phyloP scores from a whole-genome alignment of 2,329 filamentous ascomycete genomes.

The Colletotrichum musicola region DNA sequence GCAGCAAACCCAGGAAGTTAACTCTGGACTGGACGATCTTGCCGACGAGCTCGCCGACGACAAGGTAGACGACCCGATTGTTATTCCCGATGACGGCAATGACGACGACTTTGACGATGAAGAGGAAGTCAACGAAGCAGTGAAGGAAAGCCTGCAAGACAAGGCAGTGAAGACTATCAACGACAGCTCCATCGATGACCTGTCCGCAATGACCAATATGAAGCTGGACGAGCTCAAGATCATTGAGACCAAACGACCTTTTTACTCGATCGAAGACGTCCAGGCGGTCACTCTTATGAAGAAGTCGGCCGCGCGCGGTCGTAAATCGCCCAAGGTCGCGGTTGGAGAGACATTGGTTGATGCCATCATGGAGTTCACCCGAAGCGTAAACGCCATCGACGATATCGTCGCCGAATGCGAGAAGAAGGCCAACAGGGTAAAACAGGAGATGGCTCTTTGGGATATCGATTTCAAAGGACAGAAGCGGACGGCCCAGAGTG shows the following conservation, averaged over 20 bases:
- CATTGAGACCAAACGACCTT: conserved; percentile 82
- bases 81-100: conserved; percentile 54
- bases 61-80: conserved; percentile 44
- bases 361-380: conserved; percentile 77
- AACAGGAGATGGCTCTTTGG: conserved; percentile 60
- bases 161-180: conserved; percentile 86
- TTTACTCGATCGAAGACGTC: conserved; percentile 74
- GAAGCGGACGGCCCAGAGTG: conserved; percentile 47
- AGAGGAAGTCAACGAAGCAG: conserved; percentile 32
- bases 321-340: conserved; percentile 58
- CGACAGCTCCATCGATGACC: conserved; percentile 77
- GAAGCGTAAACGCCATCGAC: conserved; percentile 86
- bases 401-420: conserved; percentile 83
- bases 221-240: conserved; percentile 76
- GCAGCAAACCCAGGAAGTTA: conserved; percentile 46
- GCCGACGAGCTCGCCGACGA: conserved; percentile 47
- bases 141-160: conserved; percentile 49
- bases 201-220: conserved; percentile 85
- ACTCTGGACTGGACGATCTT: conserved; percentile 39
- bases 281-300: conserved; percentile 71
- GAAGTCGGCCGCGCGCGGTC: conserved; percentile 56
- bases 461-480: conserved; percentile 62
- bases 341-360: conserved; percentile 67
- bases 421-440: conserved; percentile 71
- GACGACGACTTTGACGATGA: conserved; percentile 55